Evolutionary conservation across 768 basidiomycete species (phyloP).

Genomic region (Punctularia strigosozonata): DNA sequence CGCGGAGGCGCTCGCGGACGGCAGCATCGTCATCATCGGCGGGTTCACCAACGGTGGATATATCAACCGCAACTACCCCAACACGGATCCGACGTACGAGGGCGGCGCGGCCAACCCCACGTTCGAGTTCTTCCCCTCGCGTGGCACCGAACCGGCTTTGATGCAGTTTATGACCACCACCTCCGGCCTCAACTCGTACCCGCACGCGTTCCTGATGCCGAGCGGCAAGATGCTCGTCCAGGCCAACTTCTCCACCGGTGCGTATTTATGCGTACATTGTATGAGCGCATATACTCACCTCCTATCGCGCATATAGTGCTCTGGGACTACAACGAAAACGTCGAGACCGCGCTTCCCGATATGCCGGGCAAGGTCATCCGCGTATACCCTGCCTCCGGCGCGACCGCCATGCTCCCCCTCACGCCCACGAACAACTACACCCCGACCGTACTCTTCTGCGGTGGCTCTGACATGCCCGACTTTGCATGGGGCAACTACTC

Average conservation of each 20-base stretch:
- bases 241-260: constrained; percentile 69
- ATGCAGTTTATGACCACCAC: constrained; percentile 63
- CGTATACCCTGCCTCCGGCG: constrained; percentile 86
- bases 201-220: constrained; percentile 62
- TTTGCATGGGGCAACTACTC: constrained; percentile 68
- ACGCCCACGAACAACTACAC: constrained; percentile 83
- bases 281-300: constrained; percentile 7
- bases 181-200: constrained; percentile 70
- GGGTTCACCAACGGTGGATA: constrained; percentile 73
- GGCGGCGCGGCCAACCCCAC: constrained; percentile 74
- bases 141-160: constrained; percentile 35
- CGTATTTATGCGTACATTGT: constrained; percentile 13
- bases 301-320: constrained; percentile 20
- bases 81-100: constrained; percentile 46
- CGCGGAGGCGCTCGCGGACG: constrained; percentile 65
- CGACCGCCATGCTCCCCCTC: constrained; percentile 80
- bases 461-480: constrained; percentile 71
- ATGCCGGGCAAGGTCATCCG: constrained; percentile 69
- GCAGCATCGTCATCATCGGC: constrained; percentile 70
- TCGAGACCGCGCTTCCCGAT: constrained; percentile 50
- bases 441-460: constrained; percentile 83
- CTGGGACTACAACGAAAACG: constrained; percentile 42
- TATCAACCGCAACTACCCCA: constrained; percentile 65
- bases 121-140: constrained; percentile 78
- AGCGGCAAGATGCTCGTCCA: constrained; percentile 76